Evolutionary conservation across 1,284 basidiomycete species (phyloP).

Genomic region (Apiotrichum laibachii): DNA sequence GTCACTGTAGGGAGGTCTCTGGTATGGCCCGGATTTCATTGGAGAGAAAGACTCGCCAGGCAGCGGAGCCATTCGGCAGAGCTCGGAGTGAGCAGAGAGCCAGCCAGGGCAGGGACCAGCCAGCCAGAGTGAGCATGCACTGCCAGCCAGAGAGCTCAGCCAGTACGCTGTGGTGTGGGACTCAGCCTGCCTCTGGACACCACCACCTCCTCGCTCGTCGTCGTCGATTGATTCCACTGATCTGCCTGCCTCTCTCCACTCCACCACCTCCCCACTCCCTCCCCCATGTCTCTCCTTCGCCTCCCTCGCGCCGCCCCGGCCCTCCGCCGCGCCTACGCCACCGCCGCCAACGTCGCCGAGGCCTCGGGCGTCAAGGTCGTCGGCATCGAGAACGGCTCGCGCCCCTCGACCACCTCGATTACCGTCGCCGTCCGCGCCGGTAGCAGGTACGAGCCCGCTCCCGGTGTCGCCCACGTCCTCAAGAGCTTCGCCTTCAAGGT

Average conservation of each 20-base stretch:
- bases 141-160: background rate
- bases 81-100: background rate
- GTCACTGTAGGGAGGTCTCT: too few relatives aligned
- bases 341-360: constrained; percentile 69
- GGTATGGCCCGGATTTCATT: too few relatives aligned
- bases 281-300: constrained; percentile 25
- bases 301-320: constrained; percentile 25
- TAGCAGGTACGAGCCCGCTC: constrained; percentile 75
- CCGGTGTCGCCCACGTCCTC: constrained; percentile 84
- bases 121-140: background rate
- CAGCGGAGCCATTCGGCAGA: too few relatives aligned
- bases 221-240: background rate
- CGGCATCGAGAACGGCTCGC: constrained; percentile 68
- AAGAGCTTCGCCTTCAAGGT: constrained; percentile 99
- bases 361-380: constrained; percentile 77
- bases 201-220: background rate
- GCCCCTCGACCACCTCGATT: constrained; percentile 71
- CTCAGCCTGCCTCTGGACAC: background rate
- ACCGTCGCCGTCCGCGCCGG: constrained; percentile 90
- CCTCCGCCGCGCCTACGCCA: constrained; percentile 24
- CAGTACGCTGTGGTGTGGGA: background rate
- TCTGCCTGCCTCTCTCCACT: background rate
- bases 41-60: too few relatives aligned
- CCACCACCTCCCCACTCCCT: constrained; percentile 13
- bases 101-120: background rate